Conservation (phyloP, 768 basidiomycete genomes). For the Neoboletus subvelutipes region DNA sequence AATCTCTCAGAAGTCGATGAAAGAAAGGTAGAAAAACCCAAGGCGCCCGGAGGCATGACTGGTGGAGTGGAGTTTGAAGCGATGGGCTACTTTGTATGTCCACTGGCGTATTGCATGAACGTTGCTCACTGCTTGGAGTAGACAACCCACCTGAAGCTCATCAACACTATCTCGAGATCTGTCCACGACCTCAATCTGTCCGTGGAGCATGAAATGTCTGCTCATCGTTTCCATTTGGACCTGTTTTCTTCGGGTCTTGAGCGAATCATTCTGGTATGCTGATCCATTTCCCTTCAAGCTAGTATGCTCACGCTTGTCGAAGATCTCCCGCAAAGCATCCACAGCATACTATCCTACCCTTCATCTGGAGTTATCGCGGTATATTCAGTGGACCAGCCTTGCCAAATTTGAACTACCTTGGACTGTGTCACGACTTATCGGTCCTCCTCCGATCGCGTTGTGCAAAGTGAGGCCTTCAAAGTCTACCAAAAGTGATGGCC, state of each 20-base stretch:
- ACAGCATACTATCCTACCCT: constrained; percentile 91
- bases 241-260: constrained; percentile 92
- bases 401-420: constrained; percentile 81
- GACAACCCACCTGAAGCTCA: constrained; percentile 85
- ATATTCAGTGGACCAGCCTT: constrained; percentile 63
- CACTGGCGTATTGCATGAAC: background rate
- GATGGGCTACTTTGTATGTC: constrained; percentile 87
- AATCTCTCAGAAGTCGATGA: constrained; percentile 80
- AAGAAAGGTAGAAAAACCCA: constrained; percentile 79
- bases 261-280: constrained; percentile 78
- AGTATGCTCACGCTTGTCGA: background rate
- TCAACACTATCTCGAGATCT: constrained; percentile 75
- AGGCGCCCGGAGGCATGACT: constrained; percentile 97
- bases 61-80: constrained; percentile 99
- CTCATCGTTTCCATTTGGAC: constrained; percentile 80
- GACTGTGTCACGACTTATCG: constrained; percentile 75
- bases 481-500: constrained; percentile 10
- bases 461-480: constrained; percentile 40
- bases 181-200: constrained; percentile 65
- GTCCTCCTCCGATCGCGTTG: constrained; percentile 67
- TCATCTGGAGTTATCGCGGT: constrained; percentile 91
- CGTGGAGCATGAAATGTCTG: constrained; percentile 70
- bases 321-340: constrained; percentile 96
- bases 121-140: constrained; percentile 33
- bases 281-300: background rate